A percentile compares a stretch with the other conserved stretches of the same genome.
Evolutionary conservation across 805 yeast species (phyloP).

Genomic region (Torulaspora maleeae): DNA sequence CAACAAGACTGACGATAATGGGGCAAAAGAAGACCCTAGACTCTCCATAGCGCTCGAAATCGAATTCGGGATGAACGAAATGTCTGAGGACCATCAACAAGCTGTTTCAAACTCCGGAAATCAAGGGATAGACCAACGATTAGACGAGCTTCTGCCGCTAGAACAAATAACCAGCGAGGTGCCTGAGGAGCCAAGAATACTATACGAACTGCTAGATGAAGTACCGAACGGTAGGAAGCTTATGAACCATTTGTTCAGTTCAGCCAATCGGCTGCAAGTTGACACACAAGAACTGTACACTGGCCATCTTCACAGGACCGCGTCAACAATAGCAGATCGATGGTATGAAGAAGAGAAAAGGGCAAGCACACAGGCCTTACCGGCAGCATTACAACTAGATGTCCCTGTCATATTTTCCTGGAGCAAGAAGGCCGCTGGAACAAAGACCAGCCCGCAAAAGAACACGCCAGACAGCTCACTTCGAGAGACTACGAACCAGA

Average conservation of each 20-base stretch:
- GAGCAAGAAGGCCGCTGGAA: constrained; percentile 21
- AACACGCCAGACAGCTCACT: background rate
- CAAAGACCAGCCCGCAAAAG: background rate
- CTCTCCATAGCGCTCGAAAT: background rate
- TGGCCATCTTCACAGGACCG: constrained; percentile 8
- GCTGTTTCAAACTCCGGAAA: background rate
- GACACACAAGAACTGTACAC: background rate
- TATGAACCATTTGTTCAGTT: constrained; percentile 21
- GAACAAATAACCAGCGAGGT: background rate
- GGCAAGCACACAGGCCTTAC: constrained; percentile 8
- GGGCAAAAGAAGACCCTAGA: background rate
- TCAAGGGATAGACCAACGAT: background rate
- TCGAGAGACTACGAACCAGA: constrained; percentile 17
- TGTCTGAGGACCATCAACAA: constrained; percentile 2
- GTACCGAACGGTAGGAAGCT: constrained; percentile 25
- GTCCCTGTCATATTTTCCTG: constrained; percentile 31
- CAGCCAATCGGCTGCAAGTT: constrained; percentile 1
- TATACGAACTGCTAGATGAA: constrained; percentile 26
- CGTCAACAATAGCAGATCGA: constrained; percentile 11
- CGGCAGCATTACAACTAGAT: constrained; percentile 21
- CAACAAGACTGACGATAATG: background rate
- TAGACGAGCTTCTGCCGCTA: constrained; percentile 8
- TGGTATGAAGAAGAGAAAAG: constrained; percentile 28
- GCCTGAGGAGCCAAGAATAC: constrained; percentile 5
- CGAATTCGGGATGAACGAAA: background rate